Evolutionary conservation across 306 rosid species (phyloP).

Genomic region (Albizia julibrissin): DNA sequence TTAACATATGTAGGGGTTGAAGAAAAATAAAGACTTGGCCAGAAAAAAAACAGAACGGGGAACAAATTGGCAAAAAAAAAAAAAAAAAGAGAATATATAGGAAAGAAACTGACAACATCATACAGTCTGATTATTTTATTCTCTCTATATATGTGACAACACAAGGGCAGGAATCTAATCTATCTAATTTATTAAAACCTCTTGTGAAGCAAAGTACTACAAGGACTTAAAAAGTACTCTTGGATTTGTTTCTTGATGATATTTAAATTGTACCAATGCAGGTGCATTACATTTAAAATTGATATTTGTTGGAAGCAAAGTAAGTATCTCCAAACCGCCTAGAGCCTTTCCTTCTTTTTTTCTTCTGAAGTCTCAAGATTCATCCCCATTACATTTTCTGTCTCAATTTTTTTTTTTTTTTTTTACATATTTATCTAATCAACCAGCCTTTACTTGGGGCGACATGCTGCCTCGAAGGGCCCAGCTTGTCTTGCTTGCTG

Average conservation of each 20-base stretch:
- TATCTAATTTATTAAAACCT: background rate
- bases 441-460: conserved; percentile 44
- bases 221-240: background rate
- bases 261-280: background rate
- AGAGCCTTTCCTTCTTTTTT: conserved; percentile 11
- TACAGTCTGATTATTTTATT: background rate
- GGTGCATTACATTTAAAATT: conserved; percentile 23
- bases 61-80: no score
- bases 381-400: conserved; percentile 38
- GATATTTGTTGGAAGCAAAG: conserved; percentile 34
- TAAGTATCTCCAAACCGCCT: conserved; percentile 18
- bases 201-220: background rate
- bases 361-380: conserved; percentile 27
- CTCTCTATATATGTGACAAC: background rate
- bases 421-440: conserved; percentile 2
- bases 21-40: background rate
- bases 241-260: background rate
- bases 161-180: background rate
- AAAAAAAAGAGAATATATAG: background rate
- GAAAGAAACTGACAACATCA: background rate
- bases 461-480: conserved; percentile 50
- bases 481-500: conserved; percentile 75
- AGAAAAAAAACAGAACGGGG: no score
- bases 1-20: background rate
- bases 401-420: background rate